These are phyloP conservation scores for Syzygium jambos DNA, from an alignment of 345 rosid genomes.

Conservation along the genomic window DNA sequence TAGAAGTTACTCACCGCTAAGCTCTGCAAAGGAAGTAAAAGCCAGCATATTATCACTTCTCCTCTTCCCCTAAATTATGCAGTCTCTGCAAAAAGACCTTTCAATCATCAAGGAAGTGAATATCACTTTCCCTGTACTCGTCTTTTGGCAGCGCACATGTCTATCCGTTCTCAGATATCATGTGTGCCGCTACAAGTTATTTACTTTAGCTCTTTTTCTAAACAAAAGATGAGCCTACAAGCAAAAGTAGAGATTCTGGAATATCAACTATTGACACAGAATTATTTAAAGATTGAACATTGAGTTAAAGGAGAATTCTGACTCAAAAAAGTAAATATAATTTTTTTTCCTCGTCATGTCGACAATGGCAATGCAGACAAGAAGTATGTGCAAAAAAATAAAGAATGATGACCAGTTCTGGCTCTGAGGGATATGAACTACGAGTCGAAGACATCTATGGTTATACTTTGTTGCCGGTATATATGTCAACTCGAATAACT, in stretches of 20 bases:
- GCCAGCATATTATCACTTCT: background rate
- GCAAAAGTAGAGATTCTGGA: background rate
- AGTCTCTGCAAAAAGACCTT: background rate
- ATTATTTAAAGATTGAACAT: background rate
- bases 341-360: background rate
- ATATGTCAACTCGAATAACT: background rate
- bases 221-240: background rate
- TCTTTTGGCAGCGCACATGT: background rate
- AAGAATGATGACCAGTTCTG: background rate
- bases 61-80: background rate
- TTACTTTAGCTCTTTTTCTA: background rate
- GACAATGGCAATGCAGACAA: background rate
- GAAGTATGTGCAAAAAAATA: background rate
- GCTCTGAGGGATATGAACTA: background rate
- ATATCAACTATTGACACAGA: background rate
- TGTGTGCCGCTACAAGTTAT: background rate
- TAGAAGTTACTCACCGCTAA: conserved; percentile 46
- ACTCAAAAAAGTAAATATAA: background rate
- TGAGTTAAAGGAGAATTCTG: background rate
- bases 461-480: background rate
- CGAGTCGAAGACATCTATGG: background rate
- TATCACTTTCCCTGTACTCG: background rate
- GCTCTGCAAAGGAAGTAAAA: conserved; percentile 39
- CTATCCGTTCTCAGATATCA: background rate
- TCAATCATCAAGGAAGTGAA: background rate